These are phyloP conservation scores for Stemphylium lycopersici DNA, from an alignment of 2,329 filamentous ascomycete species.

Conservation along the genomic window DNA sequence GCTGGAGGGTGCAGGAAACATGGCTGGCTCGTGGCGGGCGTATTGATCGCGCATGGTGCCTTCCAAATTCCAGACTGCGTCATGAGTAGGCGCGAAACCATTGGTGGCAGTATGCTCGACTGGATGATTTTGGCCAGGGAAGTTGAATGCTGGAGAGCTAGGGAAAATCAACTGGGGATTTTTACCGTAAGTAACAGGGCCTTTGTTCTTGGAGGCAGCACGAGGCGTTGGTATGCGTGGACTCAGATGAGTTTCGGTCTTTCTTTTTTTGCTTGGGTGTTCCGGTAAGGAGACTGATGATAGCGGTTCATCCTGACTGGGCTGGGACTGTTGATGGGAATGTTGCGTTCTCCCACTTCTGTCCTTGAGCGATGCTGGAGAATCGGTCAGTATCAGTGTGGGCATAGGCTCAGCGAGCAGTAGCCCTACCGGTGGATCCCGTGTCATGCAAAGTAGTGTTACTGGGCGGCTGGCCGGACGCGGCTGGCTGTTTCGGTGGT, in stretches of 20 bases:
- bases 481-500: conserved; percentile 20
- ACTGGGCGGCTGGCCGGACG: conserved; percentile 18
- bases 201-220: conserved; percentile 7
- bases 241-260: conserved; percentile 19
- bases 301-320: conserved; percentile 17
- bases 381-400: neutral
- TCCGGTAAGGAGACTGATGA: conserved; percentile 29
- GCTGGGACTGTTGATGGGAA: conserved; percentile 29
- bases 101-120: neutral
- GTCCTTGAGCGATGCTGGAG: conserved; percentile 31
- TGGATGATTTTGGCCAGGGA: neutral
- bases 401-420: neutral
- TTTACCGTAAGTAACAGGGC: conserved; percentile 17
- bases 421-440: conserved; percentile 38
- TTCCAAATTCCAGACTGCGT: conserved; percentile 30
- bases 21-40: conserved; percentile 47
- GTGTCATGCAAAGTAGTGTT: conserved; percentile 24
- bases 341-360: conserved; percentile 35
- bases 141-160: conserved; percentile 4
- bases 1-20: conserved; percentile 52
- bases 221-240: neutral
- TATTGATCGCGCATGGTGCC: conserved; percentile 47
- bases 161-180: conserved; percentile 9
- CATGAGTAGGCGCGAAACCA: conserved; percentile 2
- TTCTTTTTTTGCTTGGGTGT: conserved; percentile 32